Conservation (phyloP, 768 basidiomycete genomes). For the Coprinopsis strossmayeri region DNA sequence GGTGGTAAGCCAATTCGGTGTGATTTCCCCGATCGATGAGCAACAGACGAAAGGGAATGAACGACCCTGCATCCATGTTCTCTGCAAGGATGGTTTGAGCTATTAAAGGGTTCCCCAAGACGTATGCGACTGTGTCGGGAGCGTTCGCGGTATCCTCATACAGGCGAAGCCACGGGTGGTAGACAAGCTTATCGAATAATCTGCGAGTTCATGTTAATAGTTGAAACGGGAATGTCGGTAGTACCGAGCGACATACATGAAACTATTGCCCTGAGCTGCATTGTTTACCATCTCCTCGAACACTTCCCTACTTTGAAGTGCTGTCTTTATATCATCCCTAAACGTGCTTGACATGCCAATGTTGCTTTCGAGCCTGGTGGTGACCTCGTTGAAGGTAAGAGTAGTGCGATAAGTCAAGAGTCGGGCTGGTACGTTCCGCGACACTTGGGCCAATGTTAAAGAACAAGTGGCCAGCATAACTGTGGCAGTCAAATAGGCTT, state of each 20-base stretch:
- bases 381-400: too few relatives aligned
- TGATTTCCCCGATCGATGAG: conserved; percentile 14
- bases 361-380: too few relatives aligned
- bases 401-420: too few relatives aligned
- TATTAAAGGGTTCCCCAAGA: conserved; percentile 45
- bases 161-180: conserved; percentile 28
- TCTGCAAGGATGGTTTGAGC: conserved; percentile 37
- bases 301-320: conserved; percentile 34
- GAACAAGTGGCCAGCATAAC: too few relatives aligned
- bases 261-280: conserved; percentile 29
- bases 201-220: conserved; percentile 17
- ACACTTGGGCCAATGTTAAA: too few relatives aligned
- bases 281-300: conserved; percentile 6
- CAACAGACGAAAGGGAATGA: conserved; percentile 41
- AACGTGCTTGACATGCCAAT: too few relatives aligned
- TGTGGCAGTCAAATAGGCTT: too few relatives aligned
- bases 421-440: too few relatives aligned
- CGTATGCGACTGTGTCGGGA: conserved; percentile 34
- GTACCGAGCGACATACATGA: conserved; percentile 30
- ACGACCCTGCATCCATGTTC: conserved; percentile 32
- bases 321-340: too few relatives aligned
- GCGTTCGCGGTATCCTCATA: conserved; percentile 20
- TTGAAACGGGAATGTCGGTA: neutral
- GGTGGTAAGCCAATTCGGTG: neutral
- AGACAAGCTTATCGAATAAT: conserved; percentile 33